These are phyloP conservation scores for Saccharomyces hybrid DNA, from an alignment of 1,139 yeast species.

Conservation along the genomic window DNA sequence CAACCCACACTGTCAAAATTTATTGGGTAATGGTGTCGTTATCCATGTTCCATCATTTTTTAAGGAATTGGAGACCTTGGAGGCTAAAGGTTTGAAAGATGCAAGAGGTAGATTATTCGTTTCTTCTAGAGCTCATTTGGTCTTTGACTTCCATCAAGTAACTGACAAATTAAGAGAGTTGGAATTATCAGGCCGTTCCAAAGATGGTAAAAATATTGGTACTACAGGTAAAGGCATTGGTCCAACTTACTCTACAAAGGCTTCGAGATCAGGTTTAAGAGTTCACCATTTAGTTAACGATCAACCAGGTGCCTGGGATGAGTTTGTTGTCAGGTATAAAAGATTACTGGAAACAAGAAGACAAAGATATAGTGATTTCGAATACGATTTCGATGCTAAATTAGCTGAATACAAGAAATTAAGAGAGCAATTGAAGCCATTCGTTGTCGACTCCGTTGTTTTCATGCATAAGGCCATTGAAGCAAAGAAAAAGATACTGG, in stretches of 20 bases:
- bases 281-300: conserved; percentile 91
- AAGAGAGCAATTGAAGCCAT: conserved; percentile 72
- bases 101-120: conserved; percentile 78
- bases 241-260: conserved; percentile 95
- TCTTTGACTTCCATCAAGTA: conserved; percentile 95
- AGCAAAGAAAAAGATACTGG: conserved; percentile 74
- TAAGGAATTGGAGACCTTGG: conserved; percentile 73
- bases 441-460: conserved; percentile 85
- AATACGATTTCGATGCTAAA: conserved; percentile 77
- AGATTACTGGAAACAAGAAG: conserved; percentile 73
- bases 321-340: conserved; percentile 70
- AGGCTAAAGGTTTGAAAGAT: conserved; percentile 62
- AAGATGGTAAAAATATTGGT: conserved; percentile 86
- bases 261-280: conserved; percentile 92
- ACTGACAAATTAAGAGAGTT: conserved; percentile 93
- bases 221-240: conserved; percentile 99
- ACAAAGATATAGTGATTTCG: conserved; percentile 89
- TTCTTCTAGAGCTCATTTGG: conserved; percentile 92
- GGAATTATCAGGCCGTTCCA: conserved; percentile 54
- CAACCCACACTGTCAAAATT: conserved; percentile 80
- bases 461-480: conserved; percentile 82
- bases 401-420: conserved; percentile 66
- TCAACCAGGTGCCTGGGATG: conserved; percentile 89
- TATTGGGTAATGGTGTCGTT: conserved; percentile 96
- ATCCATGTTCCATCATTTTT: conserved; percentile 92